Evolutionary conservation across 495 filamentous ascomycete genomes (phyloP).

Genomic region (Pyrenopolyporus hunteri): DNA sequence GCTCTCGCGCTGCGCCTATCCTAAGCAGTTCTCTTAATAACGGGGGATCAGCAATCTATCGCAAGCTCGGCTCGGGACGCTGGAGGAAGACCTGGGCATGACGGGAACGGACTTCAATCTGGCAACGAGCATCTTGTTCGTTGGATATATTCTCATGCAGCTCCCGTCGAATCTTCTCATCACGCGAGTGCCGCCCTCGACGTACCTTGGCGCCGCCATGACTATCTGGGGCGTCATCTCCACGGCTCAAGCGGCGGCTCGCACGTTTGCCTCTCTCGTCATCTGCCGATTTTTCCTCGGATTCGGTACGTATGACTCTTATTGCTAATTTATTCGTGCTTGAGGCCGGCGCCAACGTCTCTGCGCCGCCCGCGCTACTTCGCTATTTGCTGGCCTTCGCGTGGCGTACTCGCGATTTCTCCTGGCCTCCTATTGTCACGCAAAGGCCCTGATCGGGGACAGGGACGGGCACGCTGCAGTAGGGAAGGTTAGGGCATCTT

Average conservation of each 20-base stretch:
- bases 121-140: conserved; percentile 63
- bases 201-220: conserved; percentile 60
- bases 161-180: conserved; percentile 63
- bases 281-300: conserved; percentile 68
- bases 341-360: background rate
- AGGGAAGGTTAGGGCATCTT: no score
- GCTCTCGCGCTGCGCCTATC: background rate
- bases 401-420: no score
- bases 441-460: background rate
- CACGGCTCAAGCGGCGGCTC: conserved; percentile 58
- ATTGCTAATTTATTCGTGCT: background rate
- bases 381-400: background rate
- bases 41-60: conserved; percentile 43
- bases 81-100: conserved; percentile 56
- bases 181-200: conserved; percentile 45
- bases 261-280: conserved; percentile 61
- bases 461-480: background rate
- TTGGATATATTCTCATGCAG: conserved; percentile 62
- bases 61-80: conserved; percentile 51
- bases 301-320: conserved; percentile 48
- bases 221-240: conserved; percentile 67
- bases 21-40: background rate
- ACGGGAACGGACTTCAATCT: conserved; percentile 58
- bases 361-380: no score
- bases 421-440: no score